Conservation (phyloP, 2,329 filamentous ascomycete genomes). For the Epichloe brachyelytri region DNA sequence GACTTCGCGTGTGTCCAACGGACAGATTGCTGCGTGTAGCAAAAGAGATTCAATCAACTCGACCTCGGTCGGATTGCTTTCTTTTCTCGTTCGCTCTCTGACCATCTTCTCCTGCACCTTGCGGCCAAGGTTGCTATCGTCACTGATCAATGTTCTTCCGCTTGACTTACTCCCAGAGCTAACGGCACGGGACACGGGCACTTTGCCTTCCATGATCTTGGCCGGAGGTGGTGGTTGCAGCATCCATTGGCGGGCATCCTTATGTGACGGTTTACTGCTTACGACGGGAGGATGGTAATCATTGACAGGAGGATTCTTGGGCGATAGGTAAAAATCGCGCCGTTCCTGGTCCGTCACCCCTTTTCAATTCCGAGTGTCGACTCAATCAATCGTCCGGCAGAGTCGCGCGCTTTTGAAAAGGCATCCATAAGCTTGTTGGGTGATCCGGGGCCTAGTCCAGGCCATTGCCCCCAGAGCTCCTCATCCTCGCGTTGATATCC, state of each 20-base stretch:
- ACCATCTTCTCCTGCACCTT: constrained; percentile 31
- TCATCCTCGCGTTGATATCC: constrained; percentile 83
- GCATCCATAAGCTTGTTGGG: constrained; percentile 45
- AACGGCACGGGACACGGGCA: constrained; percentile 50
- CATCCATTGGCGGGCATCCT: constrained; percentile 76
- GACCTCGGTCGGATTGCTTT: constrained; percentile 27
- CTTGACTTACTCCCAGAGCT: constrained; percentile 43
- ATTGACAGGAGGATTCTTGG: constrained; percentile 62
- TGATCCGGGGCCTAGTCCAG: constrained; percentile 23
- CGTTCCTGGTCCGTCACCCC: constrained; percentile 37
- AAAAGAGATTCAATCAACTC: constrained; percentile 31
- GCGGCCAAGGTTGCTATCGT: constrained; percentile 30
- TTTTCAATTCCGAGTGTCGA: constrained; percentile 39
- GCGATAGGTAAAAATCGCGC: constrained; percentile 48
- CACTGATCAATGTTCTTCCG: constrained; percentile 27
- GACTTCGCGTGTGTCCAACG: constrained; percentile 19
- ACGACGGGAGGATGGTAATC: constrained; percentile 78
- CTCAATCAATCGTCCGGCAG: constrained; percentile 40
- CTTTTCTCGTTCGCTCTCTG: constrained; percentile 32
- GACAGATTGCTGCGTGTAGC: constrained; percentile 18
- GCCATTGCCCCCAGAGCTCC: constrained; percentile 57
- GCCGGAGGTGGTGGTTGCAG: constrained; percentile 81
- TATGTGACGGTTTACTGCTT: constrained; percentile 56
- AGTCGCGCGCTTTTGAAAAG: constrained; percentile 45
- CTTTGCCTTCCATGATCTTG: constrained; percentile 81